phyloP scores from a whole-genome alignment of 2,329 filamentous ascomycete genomes.

The Beauveria australis region DNA sequence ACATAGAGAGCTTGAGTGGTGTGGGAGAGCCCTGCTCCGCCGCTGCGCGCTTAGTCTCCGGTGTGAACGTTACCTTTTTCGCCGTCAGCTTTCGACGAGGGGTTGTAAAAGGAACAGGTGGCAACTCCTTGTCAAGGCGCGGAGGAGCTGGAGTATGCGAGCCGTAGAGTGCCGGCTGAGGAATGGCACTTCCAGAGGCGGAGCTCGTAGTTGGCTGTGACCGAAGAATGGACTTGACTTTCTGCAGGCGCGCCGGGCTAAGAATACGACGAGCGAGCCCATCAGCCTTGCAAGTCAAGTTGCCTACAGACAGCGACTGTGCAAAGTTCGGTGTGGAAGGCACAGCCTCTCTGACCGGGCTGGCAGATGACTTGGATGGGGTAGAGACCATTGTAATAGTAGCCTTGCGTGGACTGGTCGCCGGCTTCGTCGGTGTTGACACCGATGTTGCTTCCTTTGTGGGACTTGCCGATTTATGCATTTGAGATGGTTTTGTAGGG shows the following conservation, averaged over 20 bases:
- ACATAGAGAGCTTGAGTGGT: constrained; percentile 41
- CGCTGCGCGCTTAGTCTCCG: constrained; percentile 49
- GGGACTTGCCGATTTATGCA: constrained; percentile 40
- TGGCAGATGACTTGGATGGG: constrained; percentile 4
- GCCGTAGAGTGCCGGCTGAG: constrained; percentile 29
- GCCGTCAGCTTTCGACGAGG: constrained; percentile 53
- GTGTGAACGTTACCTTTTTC: constrained; percentile 77
- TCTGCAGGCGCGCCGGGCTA: constrained; percentile 45
- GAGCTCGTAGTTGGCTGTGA: constrained; percentile 27
- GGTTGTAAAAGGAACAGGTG: constrained; percentile 49
- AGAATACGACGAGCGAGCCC: constrained; percentile 30
- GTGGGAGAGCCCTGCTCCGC: constrained; percentile 46
- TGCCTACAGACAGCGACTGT: constrained; percentile 46
- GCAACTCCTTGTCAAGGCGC: constrained; percentile 43
- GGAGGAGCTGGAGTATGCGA: constrained; percentile 40
- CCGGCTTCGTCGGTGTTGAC: constrained; percentile 41
- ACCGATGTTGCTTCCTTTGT: constrained; percentile 22
- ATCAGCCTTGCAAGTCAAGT: constrained; percentile 25
- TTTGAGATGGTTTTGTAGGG: constrained; percentile 63
- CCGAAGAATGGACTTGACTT: constrained; percentile 50
- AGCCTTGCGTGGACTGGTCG: not conserved
- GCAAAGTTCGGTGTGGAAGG: constrained; percentile 23
- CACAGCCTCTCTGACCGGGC: not conserved
- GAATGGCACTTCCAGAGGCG: constrained; percentile 39
- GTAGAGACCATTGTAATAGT: not conserved